phyloP scores from a whole-genome alignment of 2,329 filamentous ascomycete species.

The Monosporascus sp. region DNA sequence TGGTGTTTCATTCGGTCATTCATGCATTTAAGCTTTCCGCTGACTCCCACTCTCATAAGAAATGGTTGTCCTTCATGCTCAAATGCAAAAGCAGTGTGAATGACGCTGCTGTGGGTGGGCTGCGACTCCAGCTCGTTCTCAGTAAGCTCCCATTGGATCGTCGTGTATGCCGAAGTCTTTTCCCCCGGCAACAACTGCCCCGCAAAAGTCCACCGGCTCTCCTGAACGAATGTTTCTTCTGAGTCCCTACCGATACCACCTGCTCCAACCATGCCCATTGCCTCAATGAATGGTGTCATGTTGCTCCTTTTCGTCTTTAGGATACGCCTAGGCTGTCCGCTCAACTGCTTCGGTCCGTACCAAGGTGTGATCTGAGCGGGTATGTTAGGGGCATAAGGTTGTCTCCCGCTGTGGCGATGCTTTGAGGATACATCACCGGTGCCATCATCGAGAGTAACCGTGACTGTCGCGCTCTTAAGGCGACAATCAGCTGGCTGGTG shows the following conservation, averaged over 20 bases:
- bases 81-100: slow-evolving; percentile 26
- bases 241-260: slow-evolving; percentile 18
- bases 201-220: slow-evolving; percentile 20
- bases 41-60: slow-evolving; percentile 24
- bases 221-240: slow-evolving; percentile 7
- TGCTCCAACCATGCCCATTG: slow-evolving; percentile 10
- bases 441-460: slow-evolving; percentile 20
- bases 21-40: slow-evolving; percentile 20
- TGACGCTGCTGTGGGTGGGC: slow-evolving; percentile 16
- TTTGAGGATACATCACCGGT: slow-evolving; percentile 12
- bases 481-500: slow-evolving; percentile 17
- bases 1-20: slow-evolving; percentile 12
- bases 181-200: slow-evolving; percentile 11
- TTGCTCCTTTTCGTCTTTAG: slow-evolving; percentile 4
- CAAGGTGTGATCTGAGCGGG: slow-evolving; percentile 11
- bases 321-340: slow-evolving; percentile 12
- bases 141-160: slow-evolving; percentile 23
- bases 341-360: slow-evolving; percentile 18
- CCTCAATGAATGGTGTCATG: slow-evolving; percentile 13
- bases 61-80: slow-evolving; percentile 24
- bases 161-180: slow-evolving; percentile 14
- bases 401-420: slow-evolving; percentile 3
- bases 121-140: slow-evolving; percentile 24
- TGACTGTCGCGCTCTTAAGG: slow-evolving; percentile 16
- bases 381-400: no score